Evolutionary conservation across 2,329 filamentous ascomycete species (phyloP).

Genomic region (Lachnellula suecica): DNA sequence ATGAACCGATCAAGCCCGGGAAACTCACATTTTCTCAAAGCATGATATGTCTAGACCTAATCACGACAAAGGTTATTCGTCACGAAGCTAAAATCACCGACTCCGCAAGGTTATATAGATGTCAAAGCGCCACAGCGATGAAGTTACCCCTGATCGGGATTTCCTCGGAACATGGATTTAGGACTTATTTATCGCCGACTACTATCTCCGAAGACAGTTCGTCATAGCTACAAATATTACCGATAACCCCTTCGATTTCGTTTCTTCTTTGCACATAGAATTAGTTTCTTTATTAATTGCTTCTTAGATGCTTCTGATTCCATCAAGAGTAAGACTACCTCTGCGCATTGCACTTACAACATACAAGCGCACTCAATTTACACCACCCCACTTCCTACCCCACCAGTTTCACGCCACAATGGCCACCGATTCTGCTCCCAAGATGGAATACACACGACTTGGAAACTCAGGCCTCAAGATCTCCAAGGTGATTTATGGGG

Average conservation of each 20-base stretch:
- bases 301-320: background rate
- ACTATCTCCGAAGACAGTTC: too few species aligned
- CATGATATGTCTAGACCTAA: too few species aligned
- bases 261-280: background rate
- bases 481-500: slow-evolving; percentile 49
- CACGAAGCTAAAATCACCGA: too few species aligned
- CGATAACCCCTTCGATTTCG: background rate
- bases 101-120: too few species aligned
- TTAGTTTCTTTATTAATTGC: background rate
- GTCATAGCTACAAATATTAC: too few species aligned
- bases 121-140: too few species aligned
- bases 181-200: too few species aligned
- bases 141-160: too few species aligned
- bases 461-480: slow-evolving; percentile 52
- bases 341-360: background rate
- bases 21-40: too few species aligned
- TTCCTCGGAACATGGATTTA: too few species aligned
- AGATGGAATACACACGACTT: slow-evolving; percentile 14
- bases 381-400: background rate
- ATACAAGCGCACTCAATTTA: background rate
- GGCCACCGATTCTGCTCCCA: background rate
- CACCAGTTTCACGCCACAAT: background rate
- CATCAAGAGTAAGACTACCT: background rate
- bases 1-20: too few species aligned
- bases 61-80: too few species aligned